Evolutionary conservation across 345 rosid species (phyloP).

Genomic region (Turritis glabra): DNA sequence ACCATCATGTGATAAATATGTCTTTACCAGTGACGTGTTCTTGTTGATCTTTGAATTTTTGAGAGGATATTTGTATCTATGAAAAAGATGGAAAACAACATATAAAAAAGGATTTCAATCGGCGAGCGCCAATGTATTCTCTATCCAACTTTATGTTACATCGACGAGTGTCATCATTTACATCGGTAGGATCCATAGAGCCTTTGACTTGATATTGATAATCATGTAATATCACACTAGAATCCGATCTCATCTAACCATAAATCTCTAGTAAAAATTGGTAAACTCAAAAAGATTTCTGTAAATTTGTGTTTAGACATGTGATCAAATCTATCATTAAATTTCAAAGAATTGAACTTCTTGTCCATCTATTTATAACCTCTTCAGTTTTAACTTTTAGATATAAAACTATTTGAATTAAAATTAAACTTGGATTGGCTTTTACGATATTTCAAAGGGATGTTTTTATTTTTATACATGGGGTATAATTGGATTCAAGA

Average conservation of each 20-base stretch:
- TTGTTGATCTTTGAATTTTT: neutral
- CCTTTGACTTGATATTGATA: neutral
- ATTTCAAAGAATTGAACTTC: too few species aligned
- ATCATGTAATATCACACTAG: neutral
- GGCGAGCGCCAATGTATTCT: neutral
- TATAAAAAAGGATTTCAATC: neutral
- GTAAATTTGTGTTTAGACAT: neutral
- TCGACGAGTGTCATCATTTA: neutral
- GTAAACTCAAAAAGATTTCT: too few species aligned
- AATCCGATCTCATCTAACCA: neutral
- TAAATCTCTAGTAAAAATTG: neutral
- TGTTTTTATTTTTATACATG: neutral
- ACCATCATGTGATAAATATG: neutral
- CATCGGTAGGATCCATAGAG: neutral
- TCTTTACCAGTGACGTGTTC: slow-evolving; percentile 8
- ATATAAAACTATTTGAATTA: too few species aligned
- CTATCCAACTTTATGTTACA: neutral
- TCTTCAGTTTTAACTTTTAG: too few species aligned
- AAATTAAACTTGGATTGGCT: too few species aligned
- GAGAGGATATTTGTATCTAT: neutral
- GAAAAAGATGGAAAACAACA: neutral
- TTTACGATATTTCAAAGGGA: neutral
- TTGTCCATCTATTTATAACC: too few species aligned
- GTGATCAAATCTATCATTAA: neutral
- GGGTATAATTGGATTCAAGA: neutral